phyloP scores from a whole-genome alignment of 1,284 basidiomycete genomes.

The Ceratobasidium sp. region DNA sequence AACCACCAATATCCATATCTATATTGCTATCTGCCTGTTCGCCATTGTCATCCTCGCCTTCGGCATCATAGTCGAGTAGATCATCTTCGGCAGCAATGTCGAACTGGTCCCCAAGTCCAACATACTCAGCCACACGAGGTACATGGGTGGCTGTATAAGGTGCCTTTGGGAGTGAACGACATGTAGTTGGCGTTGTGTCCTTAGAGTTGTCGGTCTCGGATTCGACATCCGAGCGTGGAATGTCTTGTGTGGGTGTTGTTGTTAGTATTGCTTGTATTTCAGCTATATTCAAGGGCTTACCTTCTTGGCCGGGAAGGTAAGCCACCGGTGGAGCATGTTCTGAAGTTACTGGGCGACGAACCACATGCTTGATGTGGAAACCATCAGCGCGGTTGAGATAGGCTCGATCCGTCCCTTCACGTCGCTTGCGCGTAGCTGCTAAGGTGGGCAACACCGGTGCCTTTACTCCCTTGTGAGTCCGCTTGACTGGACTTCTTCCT shows the following conservation, averaged over 20 bases:
- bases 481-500: neutral
- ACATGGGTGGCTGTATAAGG: no score
- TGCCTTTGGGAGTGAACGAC: neutral
- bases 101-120: neutral
- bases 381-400: neutral
- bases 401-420: neutral
- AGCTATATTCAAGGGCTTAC: neutral
- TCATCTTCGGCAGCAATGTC: slow-evolving; percentile 1
- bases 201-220: neutral
- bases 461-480: neutral
- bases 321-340: neutral
- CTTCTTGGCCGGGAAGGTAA: slow-evolving; percentile 21
- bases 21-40: neutral
- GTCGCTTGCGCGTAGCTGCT: slow-evolving; percentile 12
- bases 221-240: slow-evolving; percentile 14
- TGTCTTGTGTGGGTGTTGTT: neutral
- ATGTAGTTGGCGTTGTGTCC: neutral
- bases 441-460: neutral
- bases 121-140: neutral
- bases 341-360: neutral
- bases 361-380: slow-evolving; percentile 13
- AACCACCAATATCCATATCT: slow-evolving; percentile 12
- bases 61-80: slow-evolving; percentile 13
- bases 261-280: neutral
- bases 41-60: slow-evolving; percentile 25